These are phyloP conservation scores for Alternaria incomplexa DNA, from an alignment of 2,329 filamentous ascomycete species.

Conservation along the genomic window DNA sequence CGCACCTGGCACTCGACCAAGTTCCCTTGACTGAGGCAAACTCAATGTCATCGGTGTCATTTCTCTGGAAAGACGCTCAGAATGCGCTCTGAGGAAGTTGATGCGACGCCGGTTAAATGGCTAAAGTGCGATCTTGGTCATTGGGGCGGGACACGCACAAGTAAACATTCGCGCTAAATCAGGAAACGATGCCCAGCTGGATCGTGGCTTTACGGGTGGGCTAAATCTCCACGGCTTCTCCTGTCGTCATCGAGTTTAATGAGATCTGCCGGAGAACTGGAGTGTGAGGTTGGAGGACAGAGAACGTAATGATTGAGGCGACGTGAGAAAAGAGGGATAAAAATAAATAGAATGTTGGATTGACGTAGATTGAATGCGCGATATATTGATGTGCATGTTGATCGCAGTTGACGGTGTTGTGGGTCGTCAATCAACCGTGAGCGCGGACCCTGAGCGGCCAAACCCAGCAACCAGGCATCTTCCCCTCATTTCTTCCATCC, in stretches of 20 bases:
- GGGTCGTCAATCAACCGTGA: constrained; percentile 8
- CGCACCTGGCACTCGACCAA: background rate
- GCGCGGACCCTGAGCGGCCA: constrained; percentile 13
- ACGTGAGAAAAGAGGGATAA: background rate
- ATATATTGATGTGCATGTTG: constrained; percentile 17
- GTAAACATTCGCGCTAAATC: background rate
- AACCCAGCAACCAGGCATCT: constrained; percentile 17
- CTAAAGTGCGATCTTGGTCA: background rate
- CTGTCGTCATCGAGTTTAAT: constrained; percentile 1
- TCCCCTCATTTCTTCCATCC: background rate
- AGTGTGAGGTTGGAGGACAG: too few species aligned
- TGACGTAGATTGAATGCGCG: background rate
- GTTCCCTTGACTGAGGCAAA: background rate
- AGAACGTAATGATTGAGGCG: background rate
- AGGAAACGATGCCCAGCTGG: background rate
- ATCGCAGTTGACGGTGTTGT: constrained; percentile 7
- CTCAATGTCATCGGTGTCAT: background rate
- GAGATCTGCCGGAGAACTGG: background rate
- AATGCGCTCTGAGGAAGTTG: background rate
- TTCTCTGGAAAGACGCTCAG: background rate
- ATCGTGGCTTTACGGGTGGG: constrained; percentile 7
- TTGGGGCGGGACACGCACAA: background rate
- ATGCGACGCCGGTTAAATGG: constrained; percentile 5
- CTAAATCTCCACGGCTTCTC: background rate
- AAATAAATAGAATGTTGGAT: background rate